Evolutionary conservation across 2,329 filamentous ascomycete species (phyloP).

Genomic region (Ophiocordyceps camponoti-saundersi): DNA sequence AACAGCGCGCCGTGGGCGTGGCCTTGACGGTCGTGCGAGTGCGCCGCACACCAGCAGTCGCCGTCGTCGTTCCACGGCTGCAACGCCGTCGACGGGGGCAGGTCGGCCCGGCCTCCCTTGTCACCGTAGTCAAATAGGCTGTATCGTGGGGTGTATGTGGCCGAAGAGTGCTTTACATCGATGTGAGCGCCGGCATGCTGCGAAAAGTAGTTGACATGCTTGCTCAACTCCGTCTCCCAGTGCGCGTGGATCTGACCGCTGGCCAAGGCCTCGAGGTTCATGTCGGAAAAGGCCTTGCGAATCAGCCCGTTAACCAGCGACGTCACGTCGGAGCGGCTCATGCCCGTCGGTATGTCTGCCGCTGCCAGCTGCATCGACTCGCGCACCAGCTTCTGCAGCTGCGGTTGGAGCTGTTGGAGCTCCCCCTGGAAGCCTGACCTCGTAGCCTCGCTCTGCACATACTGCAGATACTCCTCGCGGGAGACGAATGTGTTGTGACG

Average conservation of each 20-base stretch:
- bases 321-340: conserved; percentile 23
- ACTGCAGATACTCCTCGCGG: conserved; percentile 29
- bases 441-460: conserved; percentile 21
- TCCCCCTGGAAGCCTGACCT: conserved; percentile 21
- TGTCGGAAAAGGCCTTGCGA: conserved; percentile 23
- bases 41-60: conserved; percentile 71
- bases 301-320: conserved; percentile 23
- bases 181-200: conserved; percentile 47
- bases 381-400: conserved; percentile 15
- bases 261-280: conserved; percentile 28
- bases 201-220: conserved; percentile 59
- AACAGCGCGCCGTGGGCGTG: conserved; percentile 43
- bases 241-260: conserved; percentile 27
- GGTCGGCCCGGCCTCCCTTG: conserved; percentile 7
- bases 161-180: conserved; percentile 42
- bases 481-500: conserved; percentile 22
- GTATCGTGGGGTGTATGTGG: conserved; percentile 25
- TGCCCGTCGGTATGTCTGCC: conserved; percentile 9
- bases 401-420: conserved; percentile 18
- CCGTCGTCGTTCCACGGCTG: conserved; percentile 57
- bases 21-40: conserved; percentile 19
- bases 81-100: conserved; percentile 39
- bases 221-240: conserved; percentile 25
- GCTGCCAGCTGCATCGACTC: conserved; percentile 12
- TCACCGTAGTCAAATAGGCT: conserved; percentile 2